Conservation (phyloP, 352 stramenopile species). For the Phytophthora ramorum region DNA sequence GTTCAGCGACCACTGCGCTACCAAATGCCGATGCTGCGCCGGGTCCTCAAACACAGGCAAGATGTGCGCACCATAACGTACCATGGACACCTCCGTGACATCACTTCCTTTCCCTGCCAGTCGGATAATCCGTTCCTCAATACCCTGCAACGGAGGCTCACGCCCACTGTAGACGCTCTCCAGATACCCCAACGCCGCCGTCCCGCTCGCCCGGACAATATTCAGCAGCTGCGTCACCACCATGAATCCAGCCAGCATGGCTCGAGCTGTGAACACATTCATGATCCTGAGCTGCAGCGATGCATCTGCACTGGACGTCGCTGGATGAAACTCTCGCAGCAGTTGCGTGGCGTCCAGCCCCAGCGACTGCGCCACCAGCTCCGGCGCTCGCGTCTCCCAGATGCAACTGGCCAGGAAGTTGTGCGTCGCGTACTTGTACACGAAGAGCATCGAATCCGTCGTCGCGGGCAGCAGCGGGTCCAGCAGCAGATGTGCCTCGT, state of each 20-base stretch:
- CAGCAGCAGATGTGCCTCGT: slow-evolving; percentile 56
- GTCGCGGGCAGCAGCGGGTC: slow-evolving; percentile 35
- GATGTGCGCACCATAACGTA: slow-evolving; percentile 67
- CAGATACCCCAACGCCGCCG: slow-evolving; percentile 51
- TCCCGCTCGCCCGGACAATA: slow-evolving; percentile 61
- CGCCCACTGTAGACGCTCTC: slow-evolving; percentile 59
- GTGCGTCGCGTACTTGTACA: slow-evolving; percentile 62
- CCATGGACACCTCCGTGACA: slow-evolving; percentile 76
- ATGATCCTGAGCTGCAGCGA: slow-evolving; percentile 49
- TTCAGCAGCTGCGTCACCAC: slow-evolving; percentile 69
- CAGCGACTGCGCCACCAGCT: slow-evolving; percentile 53
- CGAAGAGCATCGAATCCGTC: slow-evolving; percentile 48
- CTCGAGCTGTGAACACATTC: slow-evolving; percentile 49
- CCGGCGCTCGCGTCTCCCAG: slow-evolving; percentile 57
- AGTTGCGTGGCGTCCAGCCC: slow-evolving; percentile 45
- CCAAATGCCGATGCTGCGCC: slow-evolving; percentile 50
- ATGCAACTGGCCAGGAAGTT: slow-evolving; percentile 75
- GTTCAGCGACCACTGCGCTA: slow-evolving; percentile 59
- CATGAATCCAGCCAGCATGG: slow-evolving; percentile 70
- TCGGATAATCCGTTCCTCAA: slow-evolving; percentile 69
- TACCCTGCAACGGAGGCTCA: slow-evolving; percentile 55
- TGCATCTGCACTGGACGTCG: slow-evolving; percentile 42
- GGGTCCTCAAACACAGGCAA: slow-evolving; percentile 67
- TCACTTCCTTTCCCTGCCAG: slow-evolving; percentile 62
- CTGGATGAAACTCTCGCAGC: slow-evolving; percentile 40